A percentile compares a stretch with the other conserved stretches of the same genome.
Conservation (phyloP, 2,329 filamentous ascomycete genomes). For the Ophiostoma himal-ulmi region DNA sequence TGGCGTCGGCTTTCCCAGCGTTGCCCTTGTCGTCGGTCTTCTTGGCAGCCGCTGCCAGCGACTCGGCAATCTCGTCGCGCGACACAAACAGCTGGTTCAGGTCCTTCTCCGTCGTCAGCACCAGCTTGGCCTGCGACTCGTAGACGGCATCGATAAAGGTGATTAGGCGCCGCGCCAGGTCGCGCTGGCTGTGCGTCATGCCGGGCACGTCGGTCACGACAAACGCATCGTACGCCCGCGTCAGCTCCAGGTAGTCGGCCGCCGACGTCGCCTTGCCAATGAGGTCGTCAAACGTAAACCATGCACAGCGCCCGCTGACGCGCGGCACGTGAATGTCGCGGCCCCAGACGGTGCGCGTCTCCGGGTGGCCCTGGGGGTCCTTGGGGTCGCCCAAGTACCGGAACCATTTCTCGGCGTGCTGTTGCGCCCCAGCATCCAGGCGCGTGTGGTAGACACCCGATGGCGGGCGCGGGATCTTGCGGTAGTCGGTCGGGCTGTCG, state of each 20-base stretch:
- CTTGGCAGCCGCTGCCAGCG: slow-evolving; percentile 34
- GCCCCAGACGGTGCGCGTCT: slow-evolving; percentile 85
- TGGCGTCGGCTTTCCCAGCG: not conserved
- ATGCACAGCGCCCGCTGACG: slow-evolving; percentile 80
- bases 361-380: slow-evolving; percentile 65
- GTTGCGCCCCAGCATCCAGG: slow-evolving; percentile 67
- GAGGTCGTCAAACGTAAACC: slow-evolving; percentile 88
- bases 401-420: slow-evolving; percentile 93
- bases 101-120: slow-evolving; percentile 82
- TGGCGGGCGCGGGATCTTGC: slow-evolving; percentile 88
- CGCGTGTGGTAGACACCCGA: slow-evolving; percentile 92
- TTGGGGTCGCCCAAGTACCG: slow-evolving; percentile 82
- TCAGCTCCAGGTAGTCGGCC: slow-evolving; percentile 90
- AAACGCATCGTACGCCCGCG: slow-evolving; percentile 84
- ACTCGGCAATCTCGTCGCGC: slow-evolving; percentile 59
- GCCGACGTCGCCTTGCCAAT: slow-evolving; percentile 85
- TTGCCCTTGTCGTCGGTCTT: slow-evolving; percentile 33
- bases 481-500: slow-evolving; percentile 92
- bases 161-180: slow-evolving; percentile 88
- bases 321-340: slow-evolving; percentile 80
- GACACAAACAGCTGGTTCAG: slow-evolving; percentile 82
- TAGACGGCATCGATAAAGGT: slow-evolving; percentile 97
- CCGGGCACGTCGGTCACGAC: slow-evolving; percentile 85
- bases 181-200: slow-evolving; percentile 81
- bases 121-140: slow-evolving; percentile 85